Evolutionary conservation across 129 eudicot genomes (phyloP), one percentile per base, ranked within the genome.

Genomic region (Ambrosia trifida): DNA sequence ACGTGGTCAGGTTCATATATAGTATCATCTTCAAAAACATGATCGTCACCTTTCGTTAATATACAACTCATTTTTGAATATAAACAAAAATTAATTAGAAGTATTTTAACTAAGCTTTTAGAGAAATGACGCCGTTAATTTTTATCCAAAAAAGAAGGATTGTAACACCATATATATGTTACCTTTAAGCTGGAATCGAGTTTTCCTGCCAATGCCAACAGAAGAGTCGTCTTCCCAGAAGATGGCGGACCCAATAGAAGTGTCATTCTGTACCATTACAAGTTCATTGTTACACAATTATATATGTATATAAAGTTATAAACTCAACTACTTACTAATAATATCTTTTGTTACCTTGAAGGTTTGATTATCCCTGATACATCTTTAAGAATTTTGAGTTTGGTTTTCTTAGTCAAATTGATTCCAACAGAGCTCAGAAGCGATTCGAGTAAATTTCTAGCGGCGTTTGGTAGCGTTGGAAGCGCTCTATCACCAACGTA

Each of bases 221-320:
- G 70, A 41, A 85, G 82, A 16, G 85, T 85, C 31, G 90, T 85
- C 79, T 85, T 85, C 72, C 90, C 90, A 5, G 90, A 85, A 28
- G 90, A 82, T 19, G 90, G 90, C 32, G 90, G 90, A 20, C 90
- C 90, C 70, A 85, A 73, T 41, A 85, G 44, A 17, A 85, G 84
- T 58, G 82, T 58, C 90, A 85, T 85, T 74, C 90, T 85, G 66
- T 63, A 83, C 30, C 2, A 69, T 10, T 11, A 24, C 64, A 57
- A 57, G 13, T 11, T 28, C 13, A 52, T 9, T 7, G 16, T 57
- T 11, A 56, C 1, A 0, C 7, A 10, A 19, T 2, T 54, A 10
- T 54, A 20, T 54, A 52, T 2, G 2, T 7, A 14, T 16, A n/a
- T n/a, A n/a, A n/a, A n/a, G n/a, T n/a, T n/a, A n/a, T n/a, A n/a